A percentile compares a stretch with the other conserved stretches of the same genome.
Evolutionary conservation across 1,139 yeast species (phyloP).

Genomic region (Meyerozyma guilliermondii): DNA sequence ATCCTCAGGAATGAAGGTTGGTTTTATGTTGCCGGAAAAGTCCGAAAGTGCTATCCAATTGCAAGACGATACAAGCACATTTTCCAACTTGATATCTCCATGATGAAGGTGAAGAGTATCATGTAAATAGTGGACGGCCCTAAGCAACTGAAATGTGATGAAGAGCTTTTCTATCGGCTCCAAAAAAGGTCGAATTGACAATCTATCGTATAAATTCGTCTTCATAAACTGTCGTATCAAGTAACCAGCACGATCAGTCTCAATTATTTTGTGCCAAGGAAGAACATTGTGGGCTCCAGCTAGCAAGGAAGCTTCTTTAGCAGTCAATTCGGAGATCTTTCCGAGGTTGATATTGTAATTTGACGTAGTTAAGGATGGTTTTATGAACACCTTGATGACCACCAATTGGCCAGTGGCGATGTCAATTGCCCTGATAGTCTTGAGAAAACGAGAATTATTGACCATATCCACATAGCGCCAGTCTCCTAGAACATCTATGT

Average conservation of each 20-base stretch:
- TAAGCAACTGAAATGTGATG: conserved; percentile 74
- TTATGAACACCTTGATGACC: conserved; percentile 76
- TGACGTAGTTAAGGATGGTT: conserved; percentile 46
- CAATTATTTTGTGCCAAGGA: conserved; percentile 70
- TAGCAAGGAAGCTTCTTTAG: conserved; percentile 33
- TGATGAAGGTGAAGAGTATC: conserved; percentile 53
- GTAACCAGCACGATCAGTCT: conserved; percentile 91
- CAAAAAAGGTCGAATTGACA: conserved; percentile 83
- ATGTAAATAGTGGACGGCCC: conserved; percentile 62
- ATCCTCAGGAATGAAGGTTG: conserved; percentile 82
- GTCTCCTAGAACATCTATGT: conserved; percentile 70
- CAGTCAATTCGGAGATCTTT: conserved; percentile 26
- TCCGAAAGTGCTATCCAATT: conserved; percentile 83
- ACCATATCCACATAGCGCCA: conserved; percentile 69
- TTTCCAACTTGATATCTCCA: conserved; percentile 91
- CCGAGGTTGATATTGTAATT: conserved; percentile 32
- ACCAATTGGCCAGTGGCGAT: conserved; percentile 55
- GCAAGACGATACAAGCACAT: conserved; percentile 82
- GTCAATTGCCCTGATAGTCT: conserved; percentile 75
- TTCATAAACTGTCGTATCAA: conserved; percentile 75
- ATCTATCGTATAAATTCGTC: conserved; percentile 77
- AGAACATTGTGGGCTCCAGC: conserved; percentile 57
- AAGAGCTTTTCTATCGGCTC: conserved; percentile 79
- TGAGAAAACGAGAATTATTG: conserved; percentile 76
- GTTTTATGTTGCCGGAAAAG: conserved; percentile 74